Evolutionary conservation across 768 basidiomycete genomes (phyloP).

Genomic region (Russula sp.): DNA sequence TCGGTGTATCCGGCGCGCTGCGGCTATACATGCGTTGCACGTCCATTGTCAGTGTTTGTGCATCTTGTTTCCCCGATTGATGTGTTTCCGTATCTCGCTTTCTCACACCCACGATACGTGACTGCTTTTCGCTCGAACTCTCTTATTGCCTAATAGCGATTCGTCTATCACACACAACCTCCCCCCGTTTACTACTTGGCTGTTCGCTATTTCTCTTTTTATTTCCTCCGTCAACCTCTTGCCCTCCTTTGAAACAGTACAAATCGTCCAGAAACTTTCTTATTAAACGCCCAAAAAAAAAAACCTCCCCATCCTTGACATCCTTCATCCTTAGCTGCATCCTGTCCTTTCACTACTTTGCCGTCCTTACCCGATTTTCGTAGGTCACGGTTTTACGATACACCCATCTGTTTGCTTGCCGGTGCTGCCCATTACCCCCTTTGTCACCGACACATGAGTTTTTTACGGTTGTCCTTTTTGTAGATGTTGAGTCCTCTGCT

Average conservation of each 20-base stretch:
- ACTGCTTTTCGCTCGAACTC: conserved; percentile 10
- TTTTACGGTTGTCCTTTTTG: conserved; percentile 11
- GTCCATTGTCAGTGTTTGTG: conserved; percentile 1
- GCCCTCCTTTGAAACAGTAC: conserved; percentile 11
- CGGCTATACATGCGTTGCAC: conserved; percentile 9
- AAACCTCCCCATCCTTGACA: conserved; percentile 8
- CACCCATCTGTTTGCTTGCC: conserved; percentile 6
- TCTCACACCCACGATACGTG: conserved; percentile 5
- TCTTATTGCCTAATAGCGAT: conserved; percentile 9
- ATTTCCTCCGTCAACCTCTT: neutral
- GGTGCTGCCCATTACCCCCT: neutral
- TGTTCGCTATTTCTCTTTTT: conserved; percentile 11
- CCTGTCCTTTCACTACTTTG: conserved; percentile 21
- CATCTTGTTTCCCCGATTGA: conserved; percentile 3
- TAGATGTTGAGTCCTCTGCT: conserved; percentile 5
- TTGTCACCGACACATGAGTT: conserved; percentile 11
- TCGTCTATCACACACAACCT: conserved; percentile 4
- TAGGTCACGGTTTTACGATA: conserved; percentile 16
- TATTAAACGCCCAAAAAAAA: conserved; percentile 10
- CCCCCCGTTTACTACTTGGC: conserved; percentile 5
- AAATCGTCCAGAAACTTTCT: neutral
- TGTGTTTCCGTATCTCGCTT: conserved; percentile 13
- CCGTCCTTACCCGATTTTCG: conserved; percentile 23
- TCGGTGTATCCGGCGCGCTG: conserved; percentile 2
- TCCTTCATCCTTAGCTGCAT: conserved; percentile 11